These are phyloP conservation scores for Pythium phragmiticola DNA, from an alignment of 352 stramenopile genomes.

Conservation along the genomic window DNA sequence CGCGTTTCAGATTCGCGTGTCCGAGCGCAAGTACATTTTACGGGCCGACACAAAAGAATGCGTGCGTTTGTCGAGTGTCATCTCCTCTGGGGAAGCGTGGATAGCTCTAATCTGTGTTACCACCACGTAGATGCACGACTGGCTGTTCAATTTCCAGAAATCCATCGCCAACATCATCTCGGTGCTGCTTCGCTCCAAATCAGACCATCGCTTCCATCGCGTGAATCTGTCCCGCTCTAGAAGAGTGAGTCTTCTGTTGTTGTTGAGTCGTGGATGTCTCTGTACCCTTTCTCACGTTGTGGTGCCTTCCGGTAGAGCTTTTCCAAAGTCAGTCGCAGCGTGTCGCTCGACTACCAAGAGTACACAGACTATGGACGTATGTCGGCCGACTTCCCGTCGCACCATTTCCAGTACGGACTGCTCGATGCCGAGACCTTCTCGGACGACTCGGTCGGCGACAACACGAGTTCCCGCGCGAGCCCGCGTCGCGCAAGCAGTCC, in stretches of 20 bases:
- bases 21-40: conserved; percentile 76
- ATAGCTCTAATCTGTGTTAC: not conserved
- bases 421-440: conserved; percentile 44
- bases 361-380: conserved; percentile 54
- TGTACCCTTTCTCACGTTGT: not conserved
- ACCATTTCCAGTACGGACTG: conserved; percentile 54
- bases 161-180: conserved; percentile 87
- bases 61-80: conserved; percentile 29
- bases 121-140: conserved; percentile 75
- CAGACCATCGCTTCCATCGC: conserved; percentile 48
- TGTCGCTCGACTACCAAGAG: conserved; percentile 78
- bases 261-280: not conserved
- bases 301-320: conserved; percentile 44
- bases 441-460: conserved; percentile 51
- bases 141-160: conserved; percentile 89
- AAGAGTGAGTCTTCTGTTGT: conserved; percentile 40
- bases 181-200: conserved; percentile 62
- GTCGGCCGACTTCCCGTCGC: conserved; percentile 30
- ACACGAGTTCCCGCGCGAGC: conserved; percentile 36
- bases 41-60: conserved; percentile 80
- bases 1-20: conserved; percentile 82
- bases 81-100: not conserved
- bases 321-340: conserved; percentile 63
- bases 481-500: conserved; percentile 59
- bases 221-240: conserved; percentile 53